Evolutionary conservation across 768 basidiomycete species (phyloP), one percentile per base, ranked within the genome.

Genomic region (Hemileccinum impolitum): DNA sequence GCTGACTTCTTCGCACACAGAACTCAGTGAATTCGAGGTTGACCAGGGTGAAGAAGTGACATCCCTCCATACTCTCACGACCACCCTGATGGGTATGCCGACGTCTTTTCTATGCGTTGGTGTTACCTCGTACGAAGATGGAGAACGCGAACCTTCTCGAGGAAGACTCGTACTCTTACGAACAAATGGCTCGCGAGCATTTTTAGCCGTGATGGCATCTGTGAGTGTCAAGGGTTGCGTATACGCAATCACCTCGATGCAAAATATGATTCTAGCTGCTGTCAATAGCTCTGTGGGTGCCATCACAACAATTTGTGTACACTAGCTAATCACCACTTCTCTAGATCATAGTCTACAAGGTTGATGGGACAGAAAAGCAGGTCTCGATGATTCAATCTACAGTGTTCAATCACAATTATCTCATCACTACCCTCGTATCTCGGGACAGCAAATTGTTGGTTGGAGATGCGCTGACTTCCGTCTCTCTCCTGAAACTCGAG

Each of bases 341-440:
- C 37, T 51, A 81, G 78, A 71, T 87, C n/a, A 56, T 75, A 40
- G 62, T 79, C 26, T 80, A 70, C 52, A 63, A 70, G 6, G 63
- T 81, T 3, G 71, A 74, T 37, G 62, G 53, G 42, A 56, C 72
- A n/a, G 59, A 64, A 10, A 57, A 59, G 31, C 55, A 70, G 14
- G 56, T 69, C 30, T 54, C 64, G 1, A 66, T 70, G 54, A 59
- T 60, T 6, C 70, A 72, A 26, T 56, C 80, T 7, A 64, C 78
- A 0, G 72, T 78, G 34, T 94, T 90, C 85, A 83, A 87, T 54
- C 88, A 91, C 62, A 92, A 89, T 47, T 93, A 94, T 67, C 52
- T 88, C 48, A 81, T 94, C 25, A 81, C 79, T 4, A 82, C 79
- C 47, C 67, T 96, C 18, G 80, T 77, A 0, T 70, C 79, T 3